Percentiles rank a stretch among this genome's conserved stretches.
Evolutionary conservation across 2,329 filamentous ascomycete genomes (phyloP).

Genomic region (Blastomyces percursus): DNA sequence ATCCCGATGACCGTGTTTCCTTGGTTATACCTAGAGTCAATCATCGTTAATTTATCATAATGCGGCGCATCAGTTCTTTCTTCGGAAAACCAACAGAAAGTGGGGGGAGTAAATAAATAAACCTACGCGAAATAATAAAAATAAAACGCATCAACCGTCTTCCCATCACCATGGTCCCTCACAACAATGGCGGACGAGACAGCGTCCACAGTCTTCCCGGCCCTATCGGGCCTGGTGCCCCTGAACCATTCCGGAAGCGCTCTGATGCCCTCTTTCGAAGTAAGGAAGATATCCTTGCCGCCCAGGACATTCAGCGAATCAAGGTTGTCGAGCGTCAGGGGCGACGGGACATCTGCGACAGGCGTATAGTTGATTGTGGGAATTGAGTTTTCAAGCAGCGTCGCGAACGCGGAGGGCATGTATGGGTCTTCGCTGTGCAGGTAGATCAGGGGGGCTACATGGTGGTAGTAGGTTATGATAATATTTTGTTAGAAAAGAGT

Average conservation of each 20-base stretch:
- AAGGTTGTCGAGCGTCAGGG: conserved; percentile 40
- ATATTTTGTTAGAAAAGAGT: not conserved
- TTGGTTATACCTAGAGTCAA: conserved; percentile 36
- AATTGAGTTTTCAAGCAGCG: conserved; percentile 38
- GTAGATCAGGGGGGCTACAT: conserved; percentile 41
- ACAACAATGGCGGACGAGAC: conserved; percentile 46
- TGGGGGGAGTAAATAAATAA: not conserved
- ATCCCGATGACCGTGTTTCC: conserved; percentile 42
- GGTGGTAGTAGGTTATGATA: too few relatives aligned
- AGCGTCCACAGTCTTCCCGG: conserved; percentile 42
- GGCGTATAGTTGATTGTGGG: conserved; percentile 35
- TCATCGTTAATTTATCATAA: not conserved
- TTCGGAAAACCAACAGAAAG: not conserved
- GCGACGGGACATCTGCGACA: conserved; percentile 28
- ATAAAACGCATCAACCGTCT: conserved; percentile 49
- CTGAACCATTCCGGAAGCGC: conserved; percentile 38
- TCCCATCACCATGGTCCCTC: conserved; percentile 43
- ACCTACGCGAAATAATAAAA: conserved; percentile 49
- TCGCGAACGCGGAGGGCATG: conserved; percentile 40
- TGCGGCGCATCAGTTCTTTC: not conserved
- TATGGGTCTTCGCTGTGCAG: conserved; percentile 40
- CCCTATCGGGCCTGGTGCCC: conserved; percentile 43
- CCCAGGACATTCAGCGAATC: conserved; percentile 37
- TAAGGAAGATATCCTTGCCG: conserved; percentile 39
- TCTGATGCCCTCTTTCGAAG: conserved; percentile 39